phyloP scores from a whole-genome alignment of 805 yeast species.

The Ogataea henricii region DNA sequence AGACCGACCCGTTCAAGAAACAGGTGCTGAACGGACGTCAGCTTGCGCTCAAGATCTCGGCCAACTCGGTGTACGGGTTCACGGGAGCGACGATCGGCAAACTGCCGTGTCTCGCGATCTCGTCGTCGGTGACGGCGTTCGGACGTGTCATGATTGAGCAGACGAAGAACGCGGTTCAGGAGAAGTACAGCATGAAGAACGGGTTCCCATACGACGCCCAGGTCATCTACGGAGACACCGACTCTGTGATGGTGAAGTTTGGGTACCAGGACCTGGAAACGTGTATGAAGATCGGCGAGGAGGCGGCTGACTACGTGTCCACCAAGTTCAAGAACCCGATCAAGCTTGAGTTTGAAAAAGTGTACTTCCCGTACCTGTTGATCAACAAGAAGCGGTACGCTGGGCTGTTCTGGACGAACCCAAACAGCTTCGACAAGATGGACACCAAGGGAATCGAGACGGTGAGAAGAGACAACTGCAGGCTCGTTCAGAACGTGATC shows the following conservation, averaged over 20 bases:
- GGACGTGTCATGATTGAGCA: conserved; percentile 97
- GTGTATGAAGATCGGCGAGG: conserved; percentile 90
- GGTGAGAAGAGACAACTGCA: conserved; percentile 96
- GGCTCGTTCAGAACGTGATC: conserved; percentile 91
- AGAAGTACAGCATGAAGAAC: conserved; percentile 73
- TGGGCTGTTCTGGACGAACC: conserved; percentile 92
- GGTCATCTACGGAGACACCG: conserved; percentile 98
- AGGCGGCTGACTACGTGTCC: conserved; percentile 90
- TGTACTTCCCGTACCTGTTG: conserved; percentile 88
- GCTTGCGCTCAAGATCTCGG: conserved; percentile 92
- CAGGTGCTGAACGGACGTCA: conserved; percentile 97
- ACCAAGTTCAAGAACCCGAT: conserved; percentile 80
- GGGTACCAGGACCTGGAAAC: conserved; percentile 78
- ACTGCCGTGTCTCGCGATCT: conserved; percentile 93
- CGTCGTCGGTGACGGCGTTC: conserved; percentile 92
- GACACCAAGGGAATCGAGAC: conserved; percentile 99
- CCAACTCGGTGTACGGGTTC: conserved; percentile 97
- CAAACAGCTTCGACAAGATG: conserved; percentile 92
- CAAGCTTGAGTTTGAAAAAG: conserved; percentile 94
- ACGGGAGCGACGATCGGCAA: conserved; percentile 99
- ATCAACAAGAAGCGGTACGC: conserved; percentile 97
- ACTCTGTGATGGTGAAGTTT: conserved; percentile 98
- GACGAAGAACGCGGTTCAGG: conserved; percentile 85
- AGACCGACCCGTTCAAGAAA: conserved; percentile 89
- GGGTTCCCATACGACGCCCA: conserved; percentile 84